Conservation (phyloP, 352 stramenopile genomes). For the Globisporangium cylindrosporum region DNA sequence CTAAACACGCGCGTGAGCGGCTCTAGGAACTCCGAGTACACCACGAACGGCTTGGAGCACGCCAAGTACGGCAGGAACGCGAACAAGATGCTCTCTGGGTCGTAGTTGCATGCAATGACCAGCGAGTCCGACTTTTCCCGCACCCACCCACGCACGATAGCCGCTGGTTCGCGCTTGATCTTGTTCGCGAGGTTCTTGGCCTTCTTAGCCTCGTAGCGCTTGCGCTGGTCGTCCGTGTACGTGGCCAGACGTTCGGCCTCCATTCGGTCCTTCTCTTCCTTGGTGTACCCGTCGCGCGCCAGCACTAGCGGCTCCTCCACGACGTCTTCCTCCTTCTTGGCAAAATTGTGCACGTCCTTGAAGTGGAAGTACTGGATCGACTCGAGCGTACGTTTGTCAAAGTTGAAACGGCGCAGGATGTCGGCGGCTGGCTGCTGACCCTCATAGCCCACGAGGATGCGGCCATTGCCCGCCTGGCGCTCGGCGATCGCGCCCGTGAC, state of each 20-base stretch:
- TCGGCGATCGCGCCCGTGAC: constrained; percentile 89
- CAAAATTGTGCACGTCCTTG: constrained; percentile 50
- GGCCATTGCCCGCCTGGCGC: constrained; percentile 62
- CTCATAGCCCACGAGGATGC: constrained; percentile 70
- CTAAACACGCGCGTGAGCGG: constrained; percentile 90
- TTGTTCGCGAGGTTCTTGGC: constrained; percentile 68
- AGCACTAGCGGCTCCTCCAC: constrained; percentile 31
- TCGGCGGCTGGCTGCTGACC: constrained; percentile 73
- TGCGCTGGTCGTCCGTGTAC: constrained; percentile 80
- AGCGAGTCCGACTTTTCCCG: constrained; percentile 77
- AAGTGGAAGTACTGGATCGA: constrained; percentile 79
- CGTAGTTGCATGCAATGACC: constrained; percentile 90
- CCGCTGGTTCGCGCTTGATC: constrained; percentile 63
- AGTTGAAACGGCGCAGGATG: constrained; percentile 85
- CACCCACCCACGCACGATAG: constrained; percentile 70
- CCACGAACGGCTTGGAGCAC: constrained; percentile 92
- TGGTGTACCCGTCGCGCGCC: constrained; percentile 49
- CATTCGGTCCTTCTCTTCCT: constrained; percentile 56
- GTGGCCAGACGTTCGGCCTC: constrained; percentile 78
- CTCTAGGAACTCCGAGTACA: constrained; percentile 94
- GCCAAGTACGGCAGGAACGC: constrained; percentile 88
- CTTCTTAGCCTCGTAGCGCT: constrained; percentile 79
- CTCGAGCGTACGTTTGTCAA: constrained; percentile 71
- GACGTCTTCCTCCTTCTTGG: constrained; percentile 53
- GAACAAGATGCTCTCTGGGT: constrained; percentile 86